phyloP scores from a whole-genome alignment of 1,139 yeast species.

The Debaryomycetaceae sp. region DNA sequence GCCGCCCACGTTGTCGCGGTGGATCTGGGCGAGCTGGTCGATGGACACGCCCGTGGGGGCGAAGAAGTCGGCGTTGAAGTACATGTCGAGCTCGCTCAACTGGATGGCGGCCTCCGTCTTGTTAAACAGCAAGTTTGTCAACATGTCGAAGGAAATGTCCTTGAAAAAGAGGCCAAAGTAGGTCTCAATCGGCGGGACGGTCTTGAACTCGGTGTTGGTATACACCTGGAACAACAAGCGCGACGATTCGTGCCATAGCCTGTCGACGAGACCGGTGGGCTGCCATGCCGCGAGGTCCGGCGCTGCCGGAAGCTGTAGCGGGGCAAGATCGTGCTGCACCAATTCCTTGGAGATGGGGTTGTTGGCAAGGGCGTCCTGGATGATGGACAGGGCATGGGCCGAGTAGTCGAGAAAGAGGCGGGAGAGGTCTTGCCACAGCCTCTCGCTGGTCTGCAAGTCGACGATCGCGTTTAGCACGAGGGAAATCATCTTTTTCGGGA shows the following conservation, averaged over 20 bases:
- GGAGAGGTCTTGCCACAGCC: conserved; percentile 15
- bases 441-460: conserved; percentile 17
- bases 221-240: conserved; percentile 60
- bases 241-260: conserved; percentile 36
- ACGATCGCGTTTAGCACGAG: conserved; percentile 48
- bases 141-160: conserved; percentile 65
- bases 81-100: conserved; percentile 62
- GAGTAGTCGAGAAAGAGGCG: conserved; percentile 24
- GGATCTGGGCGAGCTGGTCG: conserved; percentile 45
- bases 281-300: conserved; percentile 22
- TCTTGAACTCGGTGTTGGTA: conserved; percentile 42
- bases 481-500: conserved; percentile 38
- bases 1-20: conserved; percentile 28
- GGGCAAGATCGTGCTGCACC: conserved; percentile 37
- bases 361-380: conserved; percentile 21
- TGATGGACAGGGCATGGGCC: conserved; percentile 25
- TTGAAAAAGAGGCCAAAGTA: conserved; percentile 52
- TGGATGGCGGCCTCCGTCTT: conserved; percentile 82
- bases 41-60: conserved; percentile 78
- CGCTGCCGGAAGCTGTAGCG: conserved; percentile 34
- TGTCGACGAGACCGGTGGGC: conserved; percentile 26
- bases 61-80: conserved; percentile 60
- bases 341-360: conserved; percentile 30
- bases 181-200: conserved; percentile 59
- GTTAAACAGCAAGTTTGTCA: conserved; percentile 78